Percentiles rank a stretch among this genome's conserved stretches.
Evolutionary conservation across 441 rosid genomes (phyloP).

Genomic region (Geranium incanum): DNA sequence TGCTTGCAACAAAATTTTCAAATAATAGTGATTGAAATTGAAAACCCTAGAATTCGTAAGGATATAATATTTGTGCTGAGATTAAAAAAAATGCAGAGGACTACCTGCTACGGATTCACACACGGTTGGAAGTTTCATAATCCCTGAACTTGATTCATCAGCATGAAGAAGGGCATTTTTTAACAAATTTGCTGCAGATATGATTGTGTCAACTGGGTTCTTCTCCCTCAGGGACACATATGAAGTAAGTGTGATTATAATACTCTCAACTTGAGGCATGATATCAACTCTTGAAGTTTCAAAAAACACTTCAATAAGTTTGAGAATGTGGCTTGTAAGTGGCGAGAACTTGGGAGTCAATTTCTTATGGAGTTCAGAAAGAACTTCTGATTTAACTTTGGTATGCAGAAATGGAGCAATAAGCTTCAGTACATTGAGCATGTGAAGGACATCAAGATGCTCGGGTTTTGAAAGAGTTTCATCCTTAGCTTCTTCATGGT

Average conservation of each 20-base stretch:
- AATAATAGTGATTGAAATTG: not conserved
- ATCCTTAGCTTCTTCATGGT: slow-evolving; percentile 39
- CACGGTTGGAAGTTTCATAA: slow-evolving; percentile 42
- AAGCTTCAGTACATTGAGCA: slow-evolving; percentile 63
- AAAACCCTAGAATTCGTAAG: not conserved
- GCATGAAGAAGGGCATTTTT: slow-evolving; percentile 36
- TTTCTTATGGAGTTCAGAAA: slow-evolving; percentile 49
- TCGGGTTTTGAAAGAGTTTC: slow-evolving; percentile 36
- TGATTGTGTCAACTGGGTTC: slow-evolving; percentile 57
- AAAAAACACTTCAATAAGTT: slow-evolving; percentile 47
- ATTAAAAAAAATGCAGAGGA: slow-evolving; percentile 14
- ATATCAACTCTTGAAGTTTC: slow-evolving; percentile 37
- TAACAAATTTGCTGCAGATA: slow-evolving; percentile 47
- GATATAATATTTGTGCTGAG: not conserved
- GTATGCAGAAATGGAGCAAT: slow-evolving; percentile 42
- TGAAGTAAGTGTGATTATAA: slow-evolving; percentile 44
- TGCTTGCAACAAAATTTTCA: no score
- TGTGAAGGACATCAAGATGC: slow-evolving; percentile 55
- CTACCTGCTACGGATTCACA: slow-evolving; percentile 55
- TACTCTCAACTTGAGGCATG: slow-evolving; percentile 40
- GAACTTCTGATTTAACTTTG: slow-evolving; percentile 39
- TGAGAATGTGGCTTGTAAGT: slow-evolving; percentile 53
- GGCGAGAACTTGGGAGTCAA: slow-evolving; percentile 44
- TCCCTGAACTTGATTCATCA: slow-evolving; percentile 37
- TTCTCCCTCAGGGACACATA: slow-evolving; percentile 44